Base-by-base conservation (phyloP, 306 rosid genomes). In the Pyrus pyrifolia region DNA sequence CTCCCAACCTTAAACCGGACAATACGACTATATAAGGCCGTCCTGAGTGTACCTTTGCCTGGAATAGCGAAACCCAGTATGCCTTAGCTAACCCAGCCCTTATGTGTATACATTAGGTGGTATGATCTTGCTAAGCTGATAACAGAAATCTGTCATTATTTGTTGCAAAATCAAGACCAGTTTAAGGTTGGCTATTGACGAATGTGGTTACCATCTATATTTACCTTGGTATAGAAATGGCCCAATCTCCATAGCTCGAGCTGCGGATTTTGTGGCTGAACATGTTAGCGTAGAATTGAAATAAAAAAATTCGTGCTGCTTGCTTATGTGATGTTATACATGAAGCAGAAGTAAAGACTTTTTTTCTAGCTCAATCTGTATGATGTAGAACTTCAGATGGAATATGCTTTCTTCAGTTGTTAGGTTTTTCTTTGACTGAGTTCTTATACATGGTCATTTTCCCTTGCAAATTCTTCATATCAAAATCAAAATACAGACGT, bases 401-500 rank as follows among this genome's bases (percentile, higher is more conserved):
- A n/a, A 14, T 35, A 30, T 83, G 19, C 52, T 76, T 67, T 68
- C 57, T 51, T 72, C 51, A 67, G 14, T 33, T 52, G n/a, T 46
- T 40, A 55, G 46, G 22, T 27, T 67, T 15, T 64, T 9, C 75
- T 49, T 22, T 67, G 19, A 38, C 8, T 46, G 25, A 67, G 61
- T 35, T 52, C 68, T 73, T 73, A 64, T 68, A 30, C 19, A 4
- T 4, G 31, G 31, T 70, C 51, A 11, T 29, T 31, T 64, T 75
- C 10, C 11, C 25, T 70, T 49, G 6, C 42, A 68, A 57, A 4
- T 81, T 57, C 29, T 53, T 80, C 23, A 40, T 44, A 40, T 84
- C 70, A 68, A 70, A 6, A 38, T 38, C 42, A 38, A 38, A 6
- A 73, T 78, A 67, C 79, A 93, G 98, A 93, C 97, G 42, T 93